A percentile compares a stretch with the other conserved stretches of the same genome.
Evolutionary conservation across 1,284 basidiomycete species (phyloP).

Genomic region (Athelia psychrophila): DNA sequence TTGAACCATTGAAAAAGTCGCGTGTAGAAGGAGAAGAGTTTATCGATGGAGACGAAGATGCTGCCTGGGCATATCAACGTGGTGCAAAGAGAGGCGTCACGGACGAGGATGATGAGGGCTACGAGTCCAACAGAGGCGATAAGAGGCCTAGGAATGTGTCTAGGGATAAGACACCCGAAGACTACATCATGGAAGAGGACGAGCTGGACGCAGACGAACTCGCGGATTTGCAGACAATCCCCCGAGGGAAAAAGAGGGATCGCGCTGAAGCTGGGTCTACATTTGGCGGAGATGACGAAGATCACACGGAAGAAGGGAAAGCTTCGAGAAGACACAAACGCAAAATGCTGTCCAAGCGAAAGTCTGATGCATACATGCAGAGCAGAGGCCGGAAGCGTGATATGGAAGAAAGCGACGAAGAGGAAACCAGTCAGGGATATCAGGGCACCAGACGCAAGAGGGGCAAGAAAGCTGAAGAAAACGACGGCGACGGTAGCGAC

Average conservation of each 20-base stretch:
- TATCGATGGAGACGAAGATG: constrained; percentile 44
- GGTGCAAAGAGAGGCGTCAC: constrained; percentile 47
- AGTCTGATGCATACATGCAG: constrained; percentile 36
- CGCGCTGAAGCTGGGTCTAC: constrained; percentile 69
- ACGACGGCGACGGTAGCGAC: constrained; percentile 29
- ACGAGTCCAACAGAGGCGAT: constrained; percentile 30
- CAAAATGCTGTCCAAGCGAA: constrained; percentile 44
- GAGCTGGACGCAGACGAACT: constrained; percentile 42
- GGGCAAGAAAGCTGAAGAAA: constrained; percentile 35
- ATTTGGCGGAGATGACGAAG: constrained; percentile 65
- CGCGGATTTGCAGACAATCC: constrained; percentile 24
- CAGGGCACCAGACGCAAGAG: constrained; percentile 36
- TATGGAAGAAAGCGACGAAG: constrained; percentile 47
- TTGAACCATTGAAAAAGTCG: constrained; percentile 49
- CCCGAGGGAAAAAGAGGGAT: constrained; percentile 74
- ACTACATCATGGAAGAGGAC: constrained; percentile 26
- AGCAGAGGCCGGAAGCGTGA: constrained; percentile 63
- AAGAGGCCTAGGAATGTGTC: constrained; percentile 50
- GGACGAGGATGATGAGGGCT: constrained; percentile 39
- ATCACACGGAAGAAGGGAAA: constrained; percentile 34
- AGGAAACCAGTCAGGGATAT: constrained; percentile 24
- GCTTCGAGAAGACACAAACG: constrained; percentile 40
- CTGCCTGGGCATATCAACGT: constrained; percentile 40
- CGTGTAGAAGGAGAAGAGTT: constrained; percentile 44
- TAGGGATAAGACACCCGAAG: constrained; percentile 29